phyloP scores from a whole-genome alignment of 192 early-diverging fungal species.

The Backusella westeae region DNA sequence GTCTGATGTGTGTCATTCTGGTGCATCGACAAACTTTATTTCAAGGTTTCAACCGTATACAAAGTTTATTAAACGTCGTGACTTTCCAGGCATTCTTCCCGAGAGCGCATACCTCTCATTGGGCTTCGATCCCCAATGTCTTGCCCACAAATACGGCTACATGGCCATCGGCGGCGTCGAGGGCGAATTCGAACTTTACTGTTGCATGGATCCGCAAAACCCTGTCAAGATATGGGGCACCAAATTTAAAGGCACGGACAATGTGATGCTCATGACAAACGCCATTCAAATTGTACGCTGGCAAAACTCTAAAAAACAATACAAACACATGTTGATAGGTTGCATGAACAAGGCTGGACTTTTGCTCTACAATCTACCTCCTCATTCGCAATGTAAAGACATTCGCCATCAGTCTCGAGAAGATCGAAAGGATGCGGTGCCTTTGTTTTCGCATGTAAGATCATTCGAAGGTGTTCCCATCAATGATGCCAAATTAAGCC shows the following conservation, averaged over 20 bases:
- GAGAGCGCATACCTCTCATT: conserved; percentile 20
- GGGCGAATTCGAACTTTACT: conserved; percentile 38
- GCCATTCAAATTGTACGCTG: conserved; percentile 27
- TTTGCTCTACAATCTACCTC: conserved; percentile 25
- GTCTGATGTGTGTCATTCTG: background rate
- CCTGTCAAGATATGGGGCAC: conserved; percentile 35
- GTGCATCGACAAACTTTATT: conserved; percentile 9
- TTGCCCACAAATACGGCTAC: conserved; percentile 43
- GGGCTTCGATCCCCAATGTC: conserved; percentile 41
- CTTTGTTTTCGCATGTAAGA: conserved; percentile 14
- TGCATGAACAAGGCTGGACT: conserved; percentile 36
- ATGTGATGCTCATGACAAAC: conserved; percentile 28
- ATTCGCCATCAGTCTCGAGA: background rate
- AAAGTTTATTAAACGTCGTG: conserved; percentile 17
- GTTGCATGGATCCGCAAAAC: conserved; percentile 21
- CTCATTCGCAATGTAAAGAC: conserved; percentile 20
- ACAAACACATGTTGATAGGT: conserved; percentile 17
- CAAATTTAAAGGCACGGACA: conserved; percentile 23
- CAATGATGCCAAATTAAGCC: conserved; percentile 47
- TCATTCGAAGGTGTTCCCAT: conserved; percentile 25
- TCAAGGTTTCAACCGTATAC: conserved; percentile 18
- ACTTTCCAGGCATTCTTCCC: conserved; percentile 8
- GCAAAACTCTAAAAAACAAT: conserved; percentile 8
- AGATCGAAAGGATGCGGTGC: background rate
- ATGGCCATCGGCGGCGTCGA: conserved; percentile 37